Conservation (phyloP, 2,329 filamentous ascomycete genomes). For the Exophiala phaeomuriformis region DNA sequence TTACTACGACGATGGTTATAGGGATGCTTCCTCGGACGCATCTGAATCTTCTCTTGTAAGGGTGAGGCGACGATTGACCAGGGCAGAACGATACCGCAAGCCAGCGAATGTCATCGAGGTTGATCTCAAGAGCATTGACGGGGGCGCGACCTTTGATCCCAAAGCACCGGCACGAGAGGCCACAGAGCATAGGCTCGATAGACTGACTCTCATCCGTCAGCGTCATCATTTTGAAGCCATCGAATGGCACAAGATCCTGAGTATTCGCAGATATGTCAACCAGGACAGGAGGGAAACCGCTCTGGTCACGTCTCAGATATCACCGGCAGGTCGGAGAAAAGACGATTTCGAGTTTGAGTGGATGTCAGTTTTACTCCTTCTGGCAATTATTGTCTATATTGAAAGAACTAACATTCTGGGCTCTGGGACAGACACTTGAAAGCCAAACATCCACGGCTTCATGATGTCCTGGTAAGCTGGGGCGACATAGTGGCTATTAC, state of each 20-base stretch:
- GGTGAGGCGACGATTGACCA: neutral
- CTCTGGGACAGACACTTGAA: neutral
- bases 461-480: neutral
- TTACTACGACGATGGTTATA: too few relatives aligned
- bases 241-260: neutral
- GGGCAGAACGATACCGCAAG: constrained; percentile 2
- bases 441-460: neutral
- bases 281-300: neutral
- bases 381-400: neutral
- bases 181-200: neutral
- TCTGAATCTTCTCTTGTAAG: too few relatives aligned
- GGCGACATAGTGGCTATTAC: neutral
- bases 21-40: too few relatives aligned
- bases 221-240: neutral
- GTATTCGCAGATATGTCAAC: neutral
- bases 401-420: neutral
- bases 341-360: neutral
- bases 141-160: neutral
- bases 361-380: neutral
- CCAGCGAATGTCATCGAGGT: constrained; percentile 1
- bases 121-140: neutral
- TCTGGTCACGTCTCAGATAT: neutral
- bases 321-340: neutral
- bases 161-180: neutral
- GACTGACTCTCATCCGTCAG: neutral